Percentiles rank a stretch among this genome's conserved stretches.
Conservation (phyloP, 768 basidiomycete genomes). For the Russula abietina region DNA sequence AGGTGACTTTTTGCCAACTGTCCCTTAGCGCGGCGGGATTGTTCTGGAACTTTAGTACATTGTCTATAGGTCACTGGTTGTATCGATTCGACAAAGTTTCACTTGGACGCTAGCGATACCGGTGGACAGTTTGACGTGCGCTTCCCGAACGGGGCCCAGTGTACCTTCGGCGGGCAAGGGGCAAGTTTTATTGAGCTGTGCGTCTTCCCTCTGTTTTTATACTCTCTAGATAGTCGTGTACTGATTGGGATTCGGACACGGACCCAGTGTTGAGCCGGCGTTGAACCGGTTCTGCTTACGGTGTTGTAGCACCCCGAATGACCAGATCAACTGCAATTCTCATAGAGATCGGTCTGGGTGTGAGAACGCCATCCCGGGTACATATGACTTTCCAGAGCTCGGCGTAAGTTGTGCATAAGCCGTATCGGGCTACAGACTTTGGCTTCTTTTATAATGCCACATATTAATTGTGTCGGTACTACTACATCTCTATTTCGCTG, state of each 20-base stretch:
- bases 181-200: constrained; percentile 50
- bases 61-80: constrained; percentile 37
- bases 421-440: not conserved
- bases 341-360: constrained; percentile 44
- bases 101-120: constrained; percentile 31
- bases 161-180: constrained; percentile 45
- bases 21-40: not conserved
- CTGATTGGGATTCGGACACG: not conserved
- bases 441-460: not conserved
- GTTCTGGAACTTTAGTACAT: not conserved
- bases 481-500: constrained; percentile 12
- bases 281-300: constrained; percentile 44
- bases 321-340: constrained; percentile 47
- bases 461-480: not conserved
- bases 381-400: constrained; percentile 38
- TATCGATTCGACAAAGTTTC: constrained; percentile 33
- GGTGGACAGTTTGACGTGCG: constrained; percentile 49
- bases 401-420: constrained; percentile 33
- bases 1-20: constrained; percentile 29
- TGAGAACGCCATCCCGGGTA: constrained; percentile 39
- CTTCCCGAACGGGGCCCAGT: constrained; percentile 49
- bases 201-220: constrained; percentile 21
- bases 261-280: constrained; percentile 42
- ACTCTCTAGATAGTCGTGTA: not conserved
- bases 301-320: constrained; percentile 39